These are phyloP conservation scores for Pseudopithomyces chartarum DNA, from an alignment of 2,329 filamentous ascomycete genomes.

Conservation along the genomic window DNA sequence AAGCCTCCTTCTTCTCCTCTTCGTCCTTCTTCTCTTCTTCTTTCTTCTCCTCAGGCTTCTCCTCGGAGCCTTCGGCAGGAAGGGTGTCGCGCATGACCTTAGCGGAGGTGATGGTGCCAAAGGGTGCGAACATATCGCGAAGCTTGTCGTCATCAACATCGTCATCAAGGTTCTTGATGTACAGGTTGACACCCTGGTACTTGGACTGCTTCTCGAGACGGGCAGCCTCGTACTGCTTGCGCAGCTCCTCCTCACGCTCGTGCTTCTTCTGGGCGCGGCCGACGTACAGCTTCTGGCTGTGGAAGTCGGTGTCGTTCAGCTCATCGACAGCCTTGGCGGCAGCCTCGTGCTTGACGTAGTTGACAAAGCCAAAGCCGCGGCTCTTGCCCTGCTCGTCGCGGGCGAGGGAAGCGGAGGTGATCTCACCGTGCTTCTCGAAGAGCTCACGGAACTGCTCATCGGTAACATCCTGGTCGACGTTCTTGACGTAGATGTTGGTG, in stretches of 20 bases:
- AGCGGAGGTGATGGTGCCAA: constrained; percentile 94
- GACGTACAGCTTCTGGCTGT: constrained; percentile 94
- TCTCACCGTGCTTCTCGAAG: constrained; percentile 90
- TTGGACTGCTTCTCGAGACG: constrained; percentile 98
- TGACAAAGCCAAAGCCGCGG: constrained; percentile 95
- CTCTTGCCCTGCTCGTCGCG: constrained; percentile 89
- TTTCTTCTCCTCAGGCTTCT: constrained; percentile 50
- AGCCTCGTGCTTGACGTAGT: constrained; percentile 90
- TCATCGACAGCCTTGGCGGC: constrained; percentile 86
- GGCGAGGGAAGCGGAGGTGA: constrained; percentile 93
- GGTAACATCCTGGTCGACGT: constrained; percentile 80
- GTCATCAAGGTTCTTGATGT: constrained; percentile 98
- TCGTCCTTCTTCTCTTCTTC: constrained; percentile 58
- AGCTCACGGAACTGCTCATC: constrained; percentile 95
- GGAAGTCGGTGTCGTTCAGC: constrained; percentile 90
- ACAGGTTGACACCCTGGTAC: constrained; percentile 99
- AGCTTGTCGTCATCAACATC: constrained; percentile 98
- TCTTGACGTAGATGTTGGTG: constrained; percentile 99
- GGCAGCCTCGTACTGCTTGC: constrained; percentile 97
- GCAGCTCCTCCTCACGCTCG: constrained; percentile 98
- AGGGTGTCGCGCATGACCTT: constrained; percentile 96
- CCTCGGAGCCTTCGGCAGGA: constrained; percentile 55
- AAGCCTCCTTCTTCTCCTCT: constrained; percentile 62
- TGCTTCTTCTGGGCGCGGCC: constrained; percentile 99
- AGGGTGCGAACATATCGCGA: constrained; percentile 87